Evolutionary conservation across 495 filamentous ascomycete species (phyloP), one percentile per base, ranked within the genome.

Genomic region (Xylaria cubensis): DNA sequence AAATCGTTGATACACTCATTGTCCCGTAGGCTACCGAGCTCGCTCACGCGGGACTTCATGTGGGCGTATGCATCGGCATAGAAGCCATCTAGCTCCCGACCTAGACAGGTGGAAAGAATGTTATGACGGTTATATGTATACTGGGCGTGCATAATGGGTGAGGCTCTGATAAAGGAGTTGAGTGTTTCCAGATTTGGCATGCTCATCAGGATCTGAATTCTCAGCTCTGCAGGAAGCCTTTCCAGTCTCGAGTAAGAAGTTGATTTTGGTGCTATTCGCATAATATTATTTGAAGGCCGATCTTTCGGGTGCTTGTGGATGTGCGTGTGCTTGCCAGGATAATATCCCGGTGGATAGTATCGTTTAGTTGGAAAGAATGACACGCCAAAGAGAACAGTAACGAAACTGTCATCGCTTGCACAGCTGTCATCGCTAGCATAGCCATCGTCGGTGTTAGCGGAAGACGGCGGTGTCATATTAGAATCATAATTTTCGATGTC

Each of bases 81-180:
- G 19, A 59, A 56, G 53, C 53, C 50, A n/a, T 26, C 36, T 19
- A 68, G 36, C 1, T 42, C 66, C 13, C 51, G 50, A 9, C 55
- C 51, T 1, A 58, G 50, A 42, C 48, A 55, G 4, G 32, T 12
- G 15, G 46, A 67, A 26, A 68, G 34, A n/a, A 68, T 68, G 1
- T n/a, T 58, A 32, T 58, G 66, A 6, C 66, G 74, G 53, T 77
- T 69, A 17, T 75, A 67, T 13, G 71, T 32, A 53, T 80, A 80
- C 55, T 80, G 78, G 55, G 78, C 64, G 51, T 78, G 66, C 64
- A 77, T 81, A 32, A 76, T 69, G 24, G 75, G 80, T 10, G 76
- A 80, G 17, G 77, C 76, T 29, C 51, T 74, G 42, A 78, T 69
- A 12, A 81, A 48, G 26, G 76, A 69, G 6, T 29, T 29, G 17